These are phyloP conservation scores for Ogataea methylovora DNA, from an alignment of 805 yeast species.

Conservation along the genomic window DNA sequence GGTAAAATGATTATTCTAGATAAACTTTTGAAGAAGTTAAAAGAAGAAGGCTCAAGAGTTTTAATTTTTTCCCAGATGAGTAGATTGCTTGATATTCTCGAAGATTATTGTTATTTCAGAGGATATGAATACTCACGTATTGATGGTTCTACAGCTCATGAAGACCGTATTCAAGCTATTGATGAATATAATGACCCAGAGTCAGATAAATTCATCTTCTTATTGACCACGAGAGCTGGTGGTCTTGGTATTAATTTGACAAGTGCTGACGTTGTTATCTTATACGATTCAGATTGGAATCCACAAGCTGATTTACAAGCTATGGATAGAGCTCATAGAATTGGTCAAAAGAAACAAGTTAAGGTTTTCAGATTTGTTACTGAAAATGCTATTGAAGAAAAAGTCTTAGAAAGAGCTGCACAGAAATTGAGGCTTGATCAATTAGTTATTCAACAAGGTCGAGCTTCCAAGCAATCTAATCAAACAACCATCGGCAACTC, in stretches of 20 bases:
- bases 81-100: constrained; percentile 79
- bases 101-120: constrained; percentile 84
- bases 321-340: constrained; percentile 97
- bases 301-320: constrained; percentile 98
- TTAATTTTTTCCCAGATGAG: constrained; percentile 93
- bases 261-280: constrained; percentile 81
- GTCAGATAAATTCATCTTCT: constrained; percentile 74
- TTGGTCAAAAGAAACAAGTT: constrained; percentile 95
- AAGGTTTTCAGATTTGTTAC: constrained; percentile 88
- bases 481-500: constrained; percentile 40
- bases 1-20: constrained; percentile 90
- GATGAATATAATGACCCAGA: constrained; percentile 85
- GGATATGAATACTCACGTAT: constrained; percentile 84
- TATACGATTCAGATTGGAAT: constrained; percentile 95
- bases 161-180: constrained; percentile 85
- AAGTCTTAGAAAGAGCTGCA: constrained; percentile 92
- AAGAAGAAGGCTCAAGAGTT: constrained; percentile 78
- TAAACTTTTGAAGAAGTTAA: constrained; percentile 65
- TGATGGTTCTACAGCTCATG: constrained; percentile 91
- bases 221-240: constrained; percentile 93
- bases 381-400: constrained; percentile 93
- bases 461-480: constrained; percentile 39
- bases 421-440: constrained; percentile 90
- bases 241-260: constrained; percentile 93
- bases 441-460: constrained; percentile 90